Evolutionary conservation across 805 yeast species (phyloP).

Genomic region (Candida ovalis): DNA sequence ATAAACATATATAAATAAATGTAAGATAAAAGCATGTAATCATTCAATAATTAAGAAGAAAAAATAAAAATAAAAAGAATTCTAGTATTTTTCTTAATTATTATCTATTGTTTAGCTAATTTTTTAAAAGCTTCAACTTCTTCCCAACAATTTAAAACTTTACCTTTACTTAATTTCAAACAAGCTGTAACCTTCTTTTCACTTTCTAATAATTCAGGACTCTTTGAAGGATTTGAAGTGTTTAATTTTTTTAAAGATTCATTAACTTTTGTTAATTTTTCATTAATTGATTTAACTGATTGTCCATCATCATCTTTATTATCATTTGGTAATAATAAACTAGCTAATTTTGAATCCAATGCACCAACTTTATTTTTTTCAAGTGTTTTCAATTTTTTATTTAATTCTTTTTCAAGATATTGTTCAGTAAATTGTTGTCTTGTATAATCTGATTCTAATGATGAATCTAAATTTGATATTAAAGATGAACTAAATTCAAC

Average conservation of each 20-base stretch:
- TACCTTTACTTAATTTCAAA: conserved; percentile 57
- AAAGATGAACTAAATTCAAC: conserved; percentile 65
- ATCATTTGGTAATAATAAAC: conserved; percentile 36
- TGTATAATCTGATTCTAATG: conserved; percentile 63
- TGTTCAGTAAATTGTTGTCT: conserved; percentile 67
- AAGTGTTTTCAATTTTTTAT: conserved; percentile 50
- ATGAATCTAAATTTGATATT: conserved; percentile 55
- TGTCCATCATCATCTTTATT: conserved; percentile 18
- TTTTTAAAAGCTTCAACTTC: conserved; percentile 68
- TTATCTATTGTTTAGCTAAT: conserved; percentile 34
- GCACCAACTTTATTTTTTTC: conserved; percentile 48
- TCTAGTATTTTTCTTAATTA: neutral
- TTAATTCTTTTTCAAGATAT: conserved; percentile 62
- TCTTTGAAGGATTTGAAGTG: conserved; percentile 25
- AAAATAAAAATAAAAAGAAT: too few relatives aligned
- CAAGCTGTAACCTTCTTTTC: conserved; percentile 55
- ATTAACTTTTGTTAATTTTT: conserved; percentile 33
- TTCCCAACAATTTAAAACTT: conserved; percentile 77
- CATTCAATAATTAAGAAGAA: too few relatives aligned
- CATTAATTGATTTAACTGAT: conserved; percentile 27
- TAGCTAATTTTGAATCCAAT: conserved; percentile 48
- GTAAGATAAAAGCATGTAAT: too few relatives aligned
- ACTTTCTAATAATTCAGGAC: conserved; percentile 40
- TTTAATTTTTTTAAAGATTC: conserved; percentile 32
- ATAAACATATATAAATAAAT: too few relatives aligned